Conservation (phyloP, 768 basidiomycete genomes). For the Pluteus cervinus region DNA sequence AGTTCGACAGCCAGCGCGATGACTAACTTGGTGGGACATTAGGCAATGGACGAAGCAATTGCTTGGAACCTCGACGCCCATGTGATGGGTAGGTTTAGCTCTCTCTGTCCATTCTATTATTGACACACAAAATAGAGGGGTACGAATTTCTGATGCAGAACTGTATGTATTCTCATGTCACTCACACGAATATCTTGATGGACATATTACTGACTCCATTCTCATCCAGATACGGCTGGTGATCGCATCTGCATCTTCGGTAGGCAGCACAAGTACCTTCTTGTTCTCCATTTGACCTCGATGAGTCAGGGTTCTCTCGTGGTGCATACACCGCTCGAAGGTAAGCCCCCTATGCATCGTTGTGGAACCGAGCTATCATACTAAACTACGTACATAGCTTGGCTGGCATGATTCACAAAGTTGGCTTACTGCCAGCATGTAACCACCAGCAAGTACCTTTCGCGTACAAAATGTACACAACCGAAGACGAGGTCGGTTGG, state of each 20-base stretch:
- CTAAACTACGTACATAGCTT: constrained; percentile 18
- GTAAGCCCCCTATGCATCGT: constrained; percentile 9
- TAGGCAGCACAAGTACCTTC: constrained; percentile 4
- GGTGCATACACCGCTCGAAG: constrained; percentile 51
- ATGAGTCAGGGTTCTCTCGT: constrained; percentile 40
- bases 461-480: constrained; percentile 51
- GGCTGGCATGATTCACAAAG: constrained; percentile 53
- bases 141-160: constrained; percentile 59
- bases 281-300: neutral
- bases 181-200: neutral
- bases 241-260: constrained; percentile 61
- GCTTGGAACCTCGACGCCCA: constrained; percentile 48
- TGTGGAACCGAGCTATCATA: neutral
- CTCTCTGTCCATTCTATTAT: neutral
- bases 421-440: constrained; percentile 34
- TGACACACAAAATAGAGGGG: constrained; percentile 26
- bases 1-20: too few species aligned
- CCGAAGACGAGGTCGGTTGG: constrained; percentile 34
- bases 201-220: neutral
- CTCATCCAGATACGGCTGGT: constrained; percentile 29
- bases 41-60: constrained; percentile 37
- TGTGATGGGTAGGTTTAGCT: constrained; percentile 33
- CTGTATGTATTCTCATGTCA: constrained; percentile 23
- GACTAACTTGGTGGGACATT: too few species aligned
- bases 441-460: constrained; percentile 50